phyloP scores from a whole-genome alignment of 352 stramenopile species.

The Pseudoperonospora humuli region DNA sequence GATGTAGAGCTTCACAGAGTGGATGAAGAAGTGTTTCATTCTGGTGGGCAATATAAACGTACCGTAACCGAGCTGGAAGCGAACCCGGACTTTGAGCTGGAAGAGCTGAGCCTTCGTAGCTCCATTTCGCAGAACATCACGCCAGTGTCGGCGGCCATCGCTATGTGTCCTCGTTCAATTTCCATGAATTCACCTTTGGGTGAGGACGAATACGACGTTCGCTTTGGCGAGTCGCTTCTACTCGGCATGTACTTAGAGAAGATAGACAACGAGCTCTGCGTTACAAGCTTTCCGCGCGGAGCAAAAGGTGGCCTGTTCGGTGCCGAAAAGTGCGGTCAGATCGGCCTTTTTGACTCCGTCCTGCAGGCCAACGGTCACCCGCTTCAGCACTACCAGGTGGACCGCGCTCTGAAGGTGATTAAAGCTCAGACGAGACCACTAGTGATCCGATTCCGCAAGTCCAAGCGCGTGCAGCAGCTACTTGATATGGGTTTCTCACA shows the following conservation, averaged over 20 bases:
- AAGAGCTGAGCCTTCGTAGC: constrained; percentile 37
- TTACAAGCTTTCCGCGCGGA: constrained; percentile 67
- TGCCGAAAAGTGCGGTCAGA: constrained; percentile 70
- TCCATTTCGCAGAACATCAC: constrained; percentile 68
- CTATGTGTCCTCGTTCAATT: constrained; percentile 69
- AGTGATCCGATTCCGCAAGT: constrained; percentile 69
- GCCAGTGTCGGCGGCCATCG: constrained; percentile 66
- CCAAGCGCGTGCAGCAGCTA: constrained; percentile 52
- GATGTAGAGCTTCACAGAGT: constrained; percentile 26
- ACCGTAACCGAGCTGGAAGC: constrained; percentile 39
- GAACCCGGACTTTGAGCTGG: constrained; percentile 46
- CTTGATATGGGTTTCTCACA: constrained; percentile 67
- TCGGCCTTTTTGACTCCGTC: constrained; percentile 60
- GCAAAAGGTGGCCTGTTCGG: constrained; percentile 59
- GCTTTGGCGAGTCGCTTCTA: constrained; percentile 60
- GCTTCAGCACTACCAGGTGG: constrained; percentile 75
- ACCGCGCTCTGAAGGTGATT: constrained; percentile 80
- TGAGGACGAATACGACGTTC: constrained; percentile 69
- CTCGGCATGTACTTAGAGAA: constrained; percentile 80
- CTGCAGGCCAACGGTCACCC: constrained; percentile 76
- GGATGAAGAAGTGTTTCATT: constrained; percentile 23
- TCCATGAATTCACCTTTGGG: constrained; percentile 52
- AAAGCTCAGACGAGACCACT: constrained; percentile 71
- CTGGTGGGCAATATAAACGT: constrained; percentile 6
- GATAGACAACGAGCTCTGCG: constrained; percentile 60